Evolutionary conservation across 805 yeast species (phyloP), one percentile per base, ranked within the genome.

Genomic region (Wickerhamiella azymoides): DNA sequence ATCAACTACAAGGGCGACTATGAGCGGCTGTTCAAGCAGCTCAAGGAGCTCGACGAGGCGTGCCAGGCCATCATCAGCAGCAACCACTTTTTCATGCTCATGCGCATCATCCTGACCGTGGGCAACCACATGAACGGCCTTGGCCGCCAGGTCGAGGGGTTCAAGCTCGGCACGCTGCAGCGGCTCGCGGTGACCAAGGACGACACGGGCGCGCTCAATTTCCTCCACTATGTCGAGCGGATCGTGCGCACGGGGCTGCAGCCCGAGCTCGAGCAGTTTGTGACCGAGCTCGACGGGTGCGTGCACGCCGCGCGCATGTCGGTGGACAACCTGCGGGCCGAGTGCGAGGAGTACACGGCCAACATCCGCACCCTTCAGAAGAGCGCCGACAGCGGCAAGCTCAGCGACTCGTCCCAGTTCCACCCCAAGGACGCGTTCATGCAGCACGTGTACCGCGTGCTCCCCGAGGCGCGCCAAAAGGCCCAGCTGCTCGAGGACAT

Each of bases 41-140:
- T 92, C 45, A 72, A 79, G 48, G 57, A 71, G 39, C 65, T 92
- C 28, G 96, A 88, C 54, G 70, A 69, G 18, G 96, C 96, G 0
- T 76, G 79, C 36, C 73, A 72, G 36, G 70, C 78, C 37, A 69
- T 89, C 33, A 73, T 74, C 50, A 68, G 71, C 21, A 84, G 95
- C 1, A 73, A 72, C 14, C 75, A 77, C 43, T 69, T 93, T 57
- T 74, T 77, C 50, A 73, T 76, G 46, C 77, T 92, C 13, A 73
- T 93, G 57, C 86, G 84, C 47, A 76, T 92, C 40, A 89, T 92
- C 50, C 68, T 88, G 51, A 79, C 88, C 3, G 92, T 92, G 43
- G 99, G 98, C 49, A 92, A 92, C 61, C 89, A 79, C 61, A 92
- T 92, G 98, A 92, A 93, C 60, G 95, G 86, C 56, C 68, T 77